A percentile compares a stretch with the other conserved stretches of the same genome.
These are phyloP conservation scores for Apiotrichum montevideense DNA, from an alignment of 1,284 basidiomycete species.

Conservation along the genomic window DNA sequence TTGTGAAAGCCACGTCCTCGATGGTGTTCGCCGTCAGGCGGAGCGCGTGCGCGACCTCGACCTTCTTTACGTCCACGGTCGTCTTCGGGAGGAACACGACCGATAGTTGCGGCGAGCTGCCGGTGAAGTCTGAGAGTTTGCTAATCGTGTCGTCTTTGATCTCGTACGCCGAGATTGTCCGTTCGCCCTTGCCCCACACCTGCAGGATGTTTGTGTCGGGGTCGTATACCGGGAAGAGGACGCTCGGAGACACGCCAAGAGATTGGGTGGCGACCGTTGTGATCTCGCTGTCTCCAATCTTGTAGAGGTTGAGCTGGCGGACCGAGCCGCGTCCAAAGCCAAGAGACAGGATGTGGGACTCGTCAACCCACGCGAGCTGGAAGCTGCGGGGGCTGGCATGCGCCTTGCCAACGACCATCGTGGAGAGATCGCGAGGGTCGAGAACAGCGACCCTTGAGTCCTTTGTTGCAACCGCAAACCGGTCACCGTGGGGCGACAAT, in stretches of 20 bases:
- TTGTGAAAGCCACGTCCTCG: constrained; percentile 48
- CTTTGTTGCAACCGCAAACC: constrained; percentile 48
- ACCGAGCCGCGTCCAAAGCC: constrained; percentile 48
- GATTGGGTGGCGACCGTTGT: constrained; percentile 27
- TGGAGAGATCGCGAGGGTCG: constrained; percentile 39
- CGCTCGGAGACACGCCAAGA: constrained; percentile 50
- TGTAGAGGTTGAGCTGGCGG: constrained; percentile 48
- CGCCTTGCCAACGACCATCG: constrained; percentile 25
- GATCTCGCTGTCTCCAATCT: constrained; percentile 20
- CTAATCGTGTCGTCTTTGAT: constrained; percentile 33
- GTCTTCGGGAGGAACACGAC: constrained; percentile 47
- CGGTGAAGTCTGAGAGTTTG: constrained; percentile 44
- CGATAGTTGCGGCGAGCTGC: constrained; percentile 41
- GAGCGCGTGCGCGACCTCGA: constrained; percentile 46
- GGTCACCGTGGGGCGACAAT: constrained; percentile 41
- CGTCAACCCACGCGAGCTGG: constrained; percentile 47
- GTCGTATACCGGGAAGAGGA: constrained; percentile 49
- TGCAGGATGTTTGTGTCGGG: constrained; percentile 48
- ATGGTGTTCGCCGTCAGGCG: constrained; percentile 45
- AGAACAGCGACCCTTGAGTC: constrained; percentile 44
- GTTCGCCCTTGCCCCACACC: constrained; percentile 50
- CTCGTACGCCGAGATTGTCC: constrained; percentile 47
- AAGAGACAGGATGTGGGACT: constrained; percentile 40
- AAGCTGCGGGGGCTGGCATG: constrained; percentile 47
- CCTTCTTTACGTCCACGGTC: constrained; percentile 44